Evolutionary conservation across 495 filamentous ascomycete genomes (phyloP).

Genomic region (Penicillium paxilli): DNA sequence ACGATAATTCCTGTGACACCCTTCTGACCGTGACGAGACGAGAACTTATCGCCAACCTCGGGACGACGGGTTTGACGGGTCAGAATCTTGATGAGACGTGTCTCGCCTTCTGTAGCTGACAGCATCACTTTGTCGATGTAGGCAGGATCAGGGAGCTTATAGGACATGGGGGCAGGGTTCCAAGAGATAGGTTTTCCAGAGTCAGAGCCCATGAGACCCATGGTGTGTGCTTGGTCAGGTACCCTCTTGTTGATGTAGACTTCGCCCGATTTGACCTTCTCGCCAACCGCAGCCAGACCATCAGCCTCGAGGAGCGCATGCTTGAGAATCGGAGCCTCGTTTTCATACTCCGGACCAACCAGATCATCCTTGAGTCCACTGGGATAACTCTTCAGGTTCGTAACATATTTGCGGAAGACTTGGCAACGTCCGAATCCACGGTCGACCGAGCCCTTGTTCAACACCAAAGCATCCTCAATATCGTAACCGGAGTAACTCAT

Average conservation of each 20-base stretch:
- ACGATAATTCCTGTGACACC: constrained; percentile 96
- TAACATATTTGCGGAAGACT: constrained; percentile 85
- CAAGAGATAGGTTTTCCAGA: constrained; percentile 60
- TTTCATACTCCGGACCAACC: constrained; percentile 57
- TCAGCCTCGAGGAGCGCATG: constrained; percentile 73
- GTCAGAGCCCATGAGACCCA: constrained; percentile 61
- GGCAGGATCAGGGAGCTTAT: constrained; percentile 78
- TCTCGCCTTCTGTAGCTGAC: constrained; percentile 79
- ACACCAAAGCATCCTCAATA: constrained; percentile 95
- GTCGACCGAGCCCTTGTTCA: constrained; percentile 94
- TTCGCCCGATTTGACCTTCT: constrained; percentile 68
- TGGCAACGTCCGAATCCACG: constrained; percentile 95
- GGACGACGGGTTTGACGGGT: constrained; percentile 90
- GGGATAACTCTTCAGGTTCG: constrained; percentile 74
- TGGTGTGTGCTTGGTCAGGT: constrained; percentile 68
- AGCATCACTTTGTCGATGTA: constrained; percentile 96
- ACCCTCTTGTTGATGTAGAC: constrained; percentile 85
- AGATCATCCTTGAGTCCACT: constrained; percentile 78
- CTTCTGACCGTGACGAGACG: constrained; percentile 96
- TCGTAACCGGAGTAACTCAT: constrained; percentile 99
- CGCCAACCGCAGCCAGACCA: constrained; percentile 82
- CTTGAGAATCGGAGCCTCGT: constrained; percentile 66
- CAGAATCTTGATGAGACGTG: constrained; percentile 82
- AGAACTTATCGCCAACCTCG: constrained; percentile 97
- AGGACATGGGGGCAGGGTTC: constrained; percentile 66